Evolutionary conservation across 495 filamentous ascomycete species (phyloP).

Genomic region (Filosporella fistucella): DNA sequence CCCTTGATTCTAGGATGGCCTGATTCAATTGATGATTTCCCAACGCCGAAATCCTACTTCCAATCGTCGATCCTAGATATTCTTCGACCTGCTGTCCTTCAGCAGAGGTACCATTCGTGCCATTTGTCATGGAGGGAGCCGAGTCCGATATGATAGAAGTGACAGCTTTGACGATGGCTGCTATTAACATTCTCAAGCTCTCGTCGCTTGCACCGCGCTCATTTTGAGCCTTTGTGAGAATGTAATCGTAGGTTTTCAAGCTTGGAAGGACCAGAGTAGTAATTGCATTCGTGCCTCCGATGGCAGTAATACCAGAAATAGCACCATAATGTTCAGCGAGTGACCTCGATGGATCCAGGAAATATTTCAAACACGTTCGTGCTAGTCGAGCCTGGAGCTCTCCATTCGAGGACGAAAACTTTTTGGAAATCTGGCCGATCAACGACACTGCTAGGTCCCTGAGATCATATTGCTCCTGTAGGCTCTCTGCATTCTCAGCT

Average conservation of each 20-base stretch:
- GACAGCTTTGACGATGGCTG: constrained; percentile 56
- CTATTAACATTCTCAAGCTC: constrained; percentile 40
- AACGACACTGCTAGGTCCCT: constrained; percentile 81
- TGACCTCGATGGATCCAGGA: constrained; percentile 78
- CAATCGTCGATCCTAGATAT: constrained; percentile 55
- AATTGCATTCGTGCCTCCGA: constrained; percentile 77
- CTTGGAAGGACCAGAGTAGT: constrained; percentile 77
- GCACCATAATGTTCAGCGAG: constrained; percentile 83
- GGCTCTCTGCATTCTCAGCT: constrained; percentile 31
- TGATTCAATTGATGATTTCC: constrained; percentile 45
- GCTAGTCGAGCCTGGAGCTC: constrained; percentile 84
- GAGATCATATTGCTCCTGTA: constrained; percentile 67
- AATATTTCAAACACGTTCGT: constrained; percentile 82
- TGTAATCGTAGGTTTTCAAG: constrained; percentile 65
- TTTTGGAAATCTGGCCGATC: constrained; percentile 64
- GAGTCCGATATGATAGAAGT: constrained; percentile 26
- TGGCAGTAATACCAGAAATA: constrained; percentile 66
- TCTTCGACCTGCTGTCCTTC: constrained; percentile 50
- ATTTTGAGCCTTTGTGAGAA: constrained; percentile 53
- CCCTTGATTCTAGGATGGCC: constrained; percentile 42
- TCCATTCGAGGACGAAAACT: constrained; percentile 69
- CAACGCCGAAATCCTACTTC: constrained; percentile 48
- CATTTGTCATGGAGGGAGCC: constrained; percentile 36
- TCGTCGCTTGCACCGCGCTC: constrained; percentile 57
- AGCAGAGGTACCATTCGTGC: constrained; percentile 28